Evolutionary conservation across 768 basidiomycete species (phyloP), one percentile per base, ranked within the genome.

Genomic region (Tylopilus sp.): DNA sequence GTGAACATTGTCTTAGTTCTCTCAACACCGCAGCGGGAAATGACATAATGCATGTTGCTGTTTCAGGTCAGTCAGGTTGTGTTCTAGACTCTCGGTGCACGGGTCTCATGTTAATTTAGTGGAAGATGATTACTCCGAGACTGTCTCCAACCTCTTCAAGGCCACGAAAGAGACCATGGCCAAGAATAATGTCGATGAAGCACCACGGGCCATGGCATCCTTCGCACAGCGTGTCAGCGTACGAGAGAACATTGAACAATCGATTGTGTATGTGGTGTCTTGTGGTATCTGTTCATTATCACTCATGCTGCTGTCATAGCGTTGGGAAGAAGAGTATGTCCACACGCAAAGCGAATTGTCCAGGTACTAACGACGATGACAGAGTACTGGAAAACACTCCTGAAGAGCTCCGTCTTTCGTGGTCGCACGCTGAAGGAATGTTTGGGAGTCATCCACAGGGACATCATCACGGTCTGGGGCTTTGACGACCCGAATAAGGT

Each of bases 211-310:
- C n/a, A 6, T 50, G 16, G 59, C 59, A 8, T 17, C 45, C 28
- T 57, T 62, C 13, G 59, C 59, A 22, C 59, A 60, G 10, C 55
- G 59, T 8, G 34, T 61, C 36, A 53, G 48, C 4, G 44, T 61
- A n/a, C 61, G 57, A 40, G 36, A 57, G 16, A 60, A 60, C 17
- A 37, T 60, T 2, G 59, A 61, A 5, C 19, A 25, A 34, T 60
- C 59, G 2, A 50, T 60, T 24, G 17, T 40, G 59, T 57, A 57
- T 4, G 53, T 45, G n/a, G n/a, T n/a, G 5, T 3, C 8, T 7
- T 22, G 30, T 34, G 24, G 8, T 17, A 6, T 33, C 17, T 10
- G 4, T 17, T 10, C 6, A 19, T 37, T 7, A 6, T 10, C 28
- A 12, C 38, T 30, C n/a, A 13, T 42, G 8, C 33, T 25, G n/a